Percentiles rank a stretch among this genome's conserved stretches.
Conservation (phyloP, 768 basidiomycete species). For the Kwoniella mangroviensis region DNA sequence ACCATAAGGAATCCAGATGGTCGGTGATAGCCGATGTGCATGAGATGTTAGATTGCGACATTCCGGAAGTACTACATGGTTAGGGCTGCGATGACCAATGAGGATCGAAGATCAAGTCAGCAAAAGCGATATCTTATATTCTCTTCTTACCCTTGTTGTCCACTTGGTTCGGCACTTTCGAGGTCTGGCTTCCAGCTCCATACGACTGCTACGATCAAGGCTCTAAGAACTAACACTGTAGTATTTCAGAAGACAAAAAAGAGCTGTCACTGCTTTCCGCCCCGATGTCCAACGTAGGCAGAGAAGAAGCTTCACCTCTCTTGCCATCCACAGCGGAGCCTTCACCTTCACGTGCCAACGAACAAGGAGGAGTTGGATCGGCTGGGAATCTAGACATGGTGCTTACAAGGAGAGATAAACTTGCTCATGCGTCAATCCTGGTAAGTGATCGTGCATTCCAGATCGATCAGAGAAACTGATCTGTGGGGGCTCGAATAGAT, state of each 20-base stretch:
- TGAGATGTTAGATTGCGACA: neutral
- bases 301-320: slow-evolving; percentile 21
- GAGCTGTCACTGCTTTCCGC: neutral
- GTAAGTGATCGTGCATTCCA: neutral
- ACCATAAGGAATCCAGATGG: neutral
- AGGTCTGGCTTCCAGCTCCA: too few relatives aligned
- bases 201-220: too few relatives aligned
- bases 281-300: neutral
- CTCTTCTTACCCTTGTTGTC: neutral
- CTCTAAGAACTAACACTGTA: too few relatives aligned
- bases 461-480: neutral
- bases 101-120: slow-evolving; percentile 18
- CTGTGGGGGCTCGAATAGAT: slow-evolving; percentile 6
- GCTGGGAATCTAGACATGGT: slow-evolving; percentile 19
- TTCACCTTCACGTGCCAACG: neutral
- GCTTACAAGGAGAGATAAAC: slow-evolving; percentile 22
- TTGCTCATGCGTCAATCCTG: slow-evolving; percentile 11
- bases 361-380: neutral
- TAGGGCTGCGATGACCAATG: slow-evolving; percentile 10
- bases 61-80: neutral
- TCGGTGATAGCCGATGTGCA: slow-evolving; percentile 12
- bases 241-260: neutral
- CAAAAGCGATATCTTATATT: neutral
- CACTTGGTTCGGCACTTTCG: too few relatives aligned
- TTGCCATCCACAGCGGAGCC: slow-evolving; percentile 20